Evolutionary conservation across 176 grass and related monocot species (phyloP).

Genomic region (Cenchrus fungigraminus): DNA sequence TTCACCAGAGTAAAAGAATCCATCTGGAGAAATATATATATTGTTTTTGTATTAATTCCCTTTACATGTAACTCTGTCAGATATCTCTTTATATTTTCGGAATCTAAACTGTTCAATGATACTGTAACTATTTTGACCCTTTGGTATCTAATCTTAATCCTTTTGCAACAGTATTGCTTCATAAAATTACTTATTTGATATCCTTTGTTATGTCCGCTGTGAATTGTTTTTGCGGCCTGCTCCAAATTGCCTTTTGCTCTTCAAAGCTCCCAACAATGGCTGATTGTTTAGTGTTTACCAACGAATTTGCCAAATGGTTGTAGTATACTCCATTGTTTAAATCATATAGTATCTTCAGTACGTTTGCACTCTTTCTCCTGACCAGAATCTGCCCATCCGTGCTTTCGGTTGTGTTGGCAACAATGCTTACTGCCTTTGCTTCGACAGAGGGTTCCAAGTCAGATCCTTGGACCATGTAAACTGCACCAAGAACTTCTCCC

Average conservation of each 20-base stretch:
- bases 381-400: conserved; percentile 54
- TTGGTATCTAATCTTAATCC: conserved; percentile 14
- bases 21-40: conserved; percentile 3
- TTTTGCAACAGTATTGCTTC: conserved; percentile 10
- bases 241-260: conserved; percentile 68
- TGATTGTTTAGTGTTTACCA: conserved; percentile 53
- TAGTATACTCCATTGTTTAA: conserved; percentile 54
- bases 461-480: conserved; percentile 57
- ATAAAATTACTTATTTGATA: conserved; percentile 11
- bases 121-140: conserved; percentile 15
- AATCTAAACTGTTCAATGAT: conserved; percentile 3
- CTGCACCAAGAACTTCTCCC: conserved; percentile 70
- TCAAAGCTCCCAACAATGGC: conserved; percentile 69
- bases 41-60: not conserved
- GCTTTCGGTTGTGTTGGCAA: conserved; percentile 36
- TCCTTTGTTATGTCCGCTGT: not conserved
- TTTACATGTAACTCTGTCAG: conserved; percentile 26
- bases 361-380: conserved; percentile 38
- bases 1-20: not conserved
- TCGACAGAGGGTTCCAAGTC: conserved; percentile 41
- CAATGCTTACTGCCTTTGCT: conserved; percentile 35
- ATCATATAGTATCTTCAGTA: conserved; percentile 46
- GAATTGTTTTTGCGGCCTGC: conserved; percentile 22
- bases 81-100: conserved; percentile 20
- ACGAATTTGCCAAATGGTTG: conserved; percentile 49